Conservation (phyloP, 192 early-diverging fungal genomes). For the Obelidium mucronatum region DNA sequence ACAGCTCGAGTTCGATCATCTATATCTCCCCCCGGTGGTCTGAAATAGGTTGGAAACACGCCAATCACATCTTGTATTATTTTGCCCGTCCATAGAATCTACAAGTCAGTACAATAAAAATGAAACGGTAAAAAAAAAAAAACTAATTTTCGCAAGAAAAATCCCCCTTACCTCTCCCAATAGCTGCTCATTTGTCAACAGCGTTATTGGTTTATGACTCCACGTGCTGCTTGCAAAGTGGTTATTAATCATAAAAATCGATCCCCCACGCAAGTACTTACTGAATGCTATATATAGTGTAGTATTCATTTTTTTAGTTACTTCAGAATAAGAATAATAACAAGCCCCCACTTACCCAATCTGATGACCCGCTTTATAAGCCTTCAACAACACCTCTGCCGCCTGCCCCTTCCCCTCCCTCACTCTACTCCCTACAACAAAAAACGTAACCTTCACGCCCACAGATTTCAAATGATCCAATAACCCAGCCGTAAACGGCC, state of each 20-base stretch:
- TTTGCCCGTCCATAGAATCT: constrained; percentile 55
- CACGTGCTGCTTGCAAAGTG: constrained; percentile 54
- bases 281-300: constrained; percentile 10
- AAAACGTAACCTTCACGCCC: constrained; percentile 75
- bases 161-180: constrained; percentile 57
- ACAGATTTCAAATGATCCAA: constrained; percentile 58
- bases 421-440: constrained; percentile 65
- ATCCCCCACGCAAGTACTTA: not conserved
- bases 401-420: constrained; percentile 38
- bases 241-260: too few species aligned
- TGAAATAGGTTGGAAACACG: constrained; percentile 62
- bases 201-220: constrained; percentile 62
- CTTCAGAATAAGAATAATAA: not conserved
- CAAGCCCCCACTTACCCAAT: constrained; percentile 51
- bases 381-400: constrained; percentile 49
- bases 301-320: not conserved
- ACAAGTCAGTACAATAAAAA: not conserved
- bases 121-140: not conserved
- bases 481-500: constrained; percentile 55
- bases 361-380: constrained; percentile 64
- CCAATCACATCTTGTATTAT: constrained; percentile 58
- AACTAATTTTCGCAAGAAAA: constrained; percentile 19
- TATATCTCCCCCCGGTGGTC: constrained; percentile 73
- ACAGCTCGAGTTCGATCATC: constrained; percentile 66
- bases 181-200: constrained; percentile 66